These are phyloP conservation scores for Cryptosporidium viatorum DNA, from an alignment of 169 alveolate genomes.

Conservation along the genomic window DNA sequence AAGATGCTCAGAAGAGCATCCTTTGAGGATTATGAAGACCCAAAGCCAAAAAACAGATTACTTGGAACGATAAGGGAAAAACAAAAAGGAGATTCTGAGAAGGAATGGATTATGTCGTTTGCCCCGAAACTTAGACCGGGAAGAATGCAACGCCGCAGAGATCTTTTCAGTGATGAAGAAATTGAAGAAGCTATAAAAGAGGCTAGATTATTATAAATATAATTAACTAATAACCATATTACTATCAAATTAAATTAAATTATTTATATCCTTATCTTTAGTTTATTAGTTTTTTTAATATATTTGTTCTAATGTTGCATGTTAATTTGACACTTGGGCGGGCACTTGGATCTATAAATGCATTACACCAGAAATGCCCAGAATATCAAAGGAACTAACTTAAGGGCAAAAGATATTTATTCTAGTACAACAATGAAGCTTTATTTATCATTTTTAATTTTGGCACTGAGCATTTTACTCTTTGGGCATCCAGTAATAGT, in stretches of 20 bases:
- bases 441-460: not conserved
- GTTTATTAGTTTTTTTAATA: not conserved
- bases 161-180: slow-evolving; percentile 44
- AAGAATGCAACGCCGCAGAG: slow-evolving; percentile 58
- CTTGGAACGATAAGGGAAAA: not conserved
- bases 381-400: not conserved
- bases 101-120: slow-evolving; percentile 63
- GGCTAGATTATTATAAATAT: not conserved
- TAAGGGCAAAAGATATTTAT: not conserved
- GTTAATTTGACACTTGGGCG: slow-evolving; percentile 9
- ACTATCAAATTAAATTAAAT: not conserved
- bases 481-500: not conserved
- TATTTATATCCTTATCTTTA: not conserved
- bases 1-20: slow-evolving; percentile 16
- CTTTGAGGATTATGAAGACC: not conserved
- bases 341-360: not conserved
- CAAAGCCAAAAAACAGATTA: not conserved
- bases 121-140: slow-evolving; percentile 73
- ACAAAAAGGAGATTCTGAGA: not conserved
- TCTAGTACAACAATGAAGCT: not conserved
- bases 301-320: not conserved
- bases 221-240: not conserved
- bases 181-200: slow-evolving; percentile 40
- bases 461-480: not conserved
- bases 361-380: not conserved